These are phyloP conservation scores for Corchorus olitorius DNA, from an alignment of 345 rosid species.

Conservation along the genomic window DNA sequence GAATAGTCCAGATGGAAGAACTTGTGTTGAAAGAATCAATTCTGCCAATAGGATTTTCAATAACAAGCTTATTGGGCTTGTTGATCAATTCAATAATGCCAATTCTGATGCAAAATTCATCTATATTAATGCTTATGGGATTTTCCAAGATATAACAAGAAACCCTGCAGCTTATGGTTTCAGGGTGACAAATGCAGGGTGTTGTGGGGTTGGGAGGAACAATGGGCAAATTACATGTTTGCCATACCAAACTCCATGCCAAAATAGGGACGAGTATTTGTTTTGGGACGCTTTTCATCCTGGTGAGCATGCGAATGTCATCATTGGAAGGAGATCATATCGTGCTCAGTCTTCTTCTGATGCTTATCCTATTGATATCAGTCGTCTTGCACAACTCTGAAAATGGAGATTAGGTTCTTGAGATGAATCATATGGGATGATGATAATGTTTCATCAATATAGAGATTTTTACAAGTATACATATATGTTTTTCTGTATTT, in stretches of 20 bases:
- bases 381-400: conserved; percentile 54
- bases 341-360: conserved; percentile 52
- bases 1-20: conserved; percentile 61
- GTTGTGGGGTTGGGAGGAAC: conserved; percentile 81
- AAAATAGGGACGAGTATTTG: conserved; percentile 48
- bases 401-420: not conserved
- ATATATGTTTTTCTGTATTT: not conserved
- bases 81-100: conserved; percentile 58
- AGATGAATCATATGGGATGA: not conserved
- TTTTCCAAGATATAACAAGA: conserved; percentile 60
- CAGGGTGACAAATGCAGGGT: conserved; percentile 56
- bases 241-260: conserved; percentile 62
- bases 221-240: conserved; percentile 81
- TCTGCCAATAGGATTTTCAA: conserved; percentile 72
- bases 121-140: conserved; percentile 72
- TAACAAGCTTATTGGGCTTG: conserved; percentile 62
- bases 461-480: not conserved
- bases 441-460: not conserved
- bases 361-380: conserved; percentile 62
- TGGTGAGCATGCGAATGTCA: conserved; percentile 51
- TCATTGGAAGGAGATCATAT: conserved; percentile 59
- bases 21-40: conserved; percentile 64
- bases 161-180: conserved; percentile 60
- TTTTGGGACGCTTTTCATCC: conserved; percentile 88
- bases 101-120: conserved; percentile 57